These are phyloP conservation scores for Prunus yedoensis DNA, from an alignment of 331 rosid species.

Conservation along the genomic window DNA sequence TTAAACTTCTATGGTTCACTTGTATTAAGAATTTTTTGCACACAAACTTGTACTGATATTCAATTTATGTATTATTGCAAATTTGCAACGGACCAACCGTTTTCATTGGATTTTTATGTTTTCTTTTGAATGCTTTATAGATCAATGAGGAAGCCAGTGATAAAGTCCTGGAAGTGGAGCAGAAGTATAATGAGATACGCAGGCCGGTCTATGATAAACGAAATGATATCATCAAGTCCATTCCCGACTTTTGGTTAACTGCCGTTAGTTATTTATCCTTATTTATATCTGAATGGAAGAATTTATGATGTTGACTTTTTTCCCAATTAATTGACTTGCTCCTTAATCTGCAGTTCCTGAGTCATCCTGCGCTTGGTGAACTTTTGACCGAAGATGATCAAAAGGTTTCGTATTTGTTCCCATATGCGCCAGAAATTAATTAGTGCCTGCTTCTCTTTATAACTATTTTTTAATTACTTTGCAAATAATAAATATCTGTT, in stretches of 20 bases:
- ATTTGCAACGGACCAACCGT: not conserved
- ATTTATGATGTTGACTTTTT: not conserved
- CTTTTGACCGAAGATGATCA: conserved; percentile 74
- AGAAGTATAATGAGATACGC: conserved; percentile 81
- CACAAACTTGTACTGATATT: not conserved
- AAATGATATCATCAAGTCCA: conserved; percentile 65
- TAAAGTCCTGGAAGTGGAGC: conserved; percentile 82
- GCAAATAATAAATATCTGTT: not conserved
- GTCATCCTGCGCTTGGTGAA: conserved; percentile 82
- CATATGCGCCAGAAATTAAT: not conserved
- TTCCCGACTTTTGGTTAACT: conserved; percentile 92
- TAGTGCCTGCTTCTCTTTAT: not conserved
- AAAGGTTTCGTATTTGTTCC: conserved; percentile 41
- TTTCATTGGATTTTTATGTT: conserved; percentile 5
- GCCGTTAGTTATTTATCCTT: conserved; percentile 60
- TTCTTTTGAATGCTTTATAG: conserved; percentile 36
- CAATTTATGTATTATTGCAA: not conserved
- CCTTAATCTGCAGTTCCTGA: conserved; percentile 62
- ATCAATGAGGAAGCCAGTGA: conserved; percentile 94
- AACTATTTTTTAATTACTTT: not conserved
- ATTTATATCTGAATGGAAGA: not conserved
- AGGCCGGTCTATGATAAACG: conserved; percentile 77
- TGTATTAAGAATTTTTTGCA: not conserved
- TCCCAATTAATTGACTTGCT: not conserved
- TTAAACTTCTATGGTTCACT: not conserved